Evolutionary conservation across 371 early-diverging fungal species (phyloP), one percentile per base, ranked within the genome.

Genomic region (Apophysomyces ossiformis): DNA sequence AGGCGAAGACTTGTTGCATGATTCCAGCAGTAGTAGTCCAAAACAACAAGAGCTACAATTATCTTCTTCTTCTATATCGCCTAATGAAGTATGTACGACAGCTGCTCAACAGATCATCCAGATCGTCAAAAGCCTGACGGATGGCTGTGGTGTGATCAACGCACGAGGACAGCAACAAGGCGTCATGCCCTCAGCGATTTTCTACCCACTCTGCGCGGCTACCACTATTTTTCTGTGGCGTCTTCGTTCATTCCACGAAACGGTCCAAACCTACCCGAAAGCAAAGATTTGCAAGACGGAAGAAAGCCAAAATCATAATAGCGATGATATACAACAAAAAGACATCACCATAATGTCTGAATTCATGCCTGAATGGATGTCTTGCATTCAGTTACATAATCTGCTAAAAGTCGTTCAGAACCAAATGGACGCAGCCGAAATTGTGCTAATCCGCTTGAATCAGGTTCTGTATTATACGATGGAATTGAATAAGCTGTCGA

Each of bases 181-280:
- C 36, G 58, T 60, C 39, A 50, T 56, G 13, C 61, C 57, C 12
- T 54, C 58, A 11, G 16, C 56, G 9, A 57, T 66, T 6, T 57
- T 57, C 35, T 66, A 66, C 41, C 61, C 67, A 5, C 61, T 66
- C 15, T 66, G 67, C 36, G n/a, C 61, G 54, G 67, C 67, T n/a
- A 61, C 61, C 13, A 39, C 60, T 9, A 44, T 61, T 26, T 37
- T 58, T n/a, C 12, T 64, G 45, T 45, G 41, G 41, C 8, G 41
- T 11, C 41, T 41, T 41, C 41, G 13, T 8, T 13, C 32, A 26
- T 41, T 8, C 41, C 41, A 41, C 41, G 13, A 41, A 13, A 41
- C 41, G 32, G 32, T 26, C 32, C 32, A 26, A 26, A 26, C 32
- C 32, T 26, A 26, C 3, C 32, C 32, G 0, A 26, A 26, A 26